Evolutionary conservation across 257 asterid genomes (phyloP), one percentile per base, ranked within the genome.

Genomic region (Mentha longifolia): DNA sequence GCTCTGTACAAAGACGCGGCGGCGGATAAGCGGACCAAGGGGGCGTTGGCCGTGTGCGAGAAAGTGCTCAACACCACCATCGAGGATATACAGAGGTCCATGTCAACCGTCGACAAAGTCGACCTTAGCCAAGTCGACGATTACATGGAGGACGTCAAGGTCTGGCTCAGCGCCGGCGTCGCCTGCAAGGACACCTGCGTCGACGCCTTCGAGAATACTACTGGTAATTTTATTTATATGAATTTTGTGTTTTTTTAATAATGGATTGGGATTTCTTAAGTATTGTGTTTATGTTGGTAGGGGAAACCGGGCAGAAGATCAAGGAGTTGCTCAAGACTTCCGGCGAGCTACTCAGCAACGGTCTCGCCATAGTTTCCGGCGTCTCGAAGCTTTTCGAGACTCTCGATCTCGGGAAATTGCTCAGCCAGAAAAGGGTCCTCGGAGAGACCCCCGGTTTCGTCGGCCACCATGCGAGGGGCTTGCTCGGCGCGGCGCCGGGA

Each of bases 81-180:
- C 15, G 85, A 84, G 1, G 91, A 92, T 57, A 72, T 92, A 6
- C 41, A 67, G 20, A 66, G 83, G 30, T 86, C 96, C 2, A 54
- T 78, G 22, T 71, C 28, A 2, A 76, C 70, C 47, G 28, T 92
- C 7, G 74, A 68, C 1, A 56, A 76, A 2, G 68, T 88, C 45
- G 79, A 84, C 9, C 11, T 77, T 5, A 42, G 25, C 20, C 72
- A 81, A 42, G 35, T 88, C 19, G 72, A 78, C 4, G 84, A 77
- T 15, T 71, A 81, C 50, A 46, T 85, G 1, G 91, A 83, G 16
- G 96, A 92, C 64, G 52, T 90, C 39, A 83, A 82, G 81, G 84
- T 88, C 11, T 92, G 97, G 98, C 86, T 90, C 1, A 85, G 93
- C 16, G 97, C 86, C 3, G 87, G 88, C 22, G 66, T 87, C 2